These are phyloP conservation scores for Mycena rebaudengoi DNA, from an alignment of 768 basidiomycete species.

Conservation along the genomic window DNA sequence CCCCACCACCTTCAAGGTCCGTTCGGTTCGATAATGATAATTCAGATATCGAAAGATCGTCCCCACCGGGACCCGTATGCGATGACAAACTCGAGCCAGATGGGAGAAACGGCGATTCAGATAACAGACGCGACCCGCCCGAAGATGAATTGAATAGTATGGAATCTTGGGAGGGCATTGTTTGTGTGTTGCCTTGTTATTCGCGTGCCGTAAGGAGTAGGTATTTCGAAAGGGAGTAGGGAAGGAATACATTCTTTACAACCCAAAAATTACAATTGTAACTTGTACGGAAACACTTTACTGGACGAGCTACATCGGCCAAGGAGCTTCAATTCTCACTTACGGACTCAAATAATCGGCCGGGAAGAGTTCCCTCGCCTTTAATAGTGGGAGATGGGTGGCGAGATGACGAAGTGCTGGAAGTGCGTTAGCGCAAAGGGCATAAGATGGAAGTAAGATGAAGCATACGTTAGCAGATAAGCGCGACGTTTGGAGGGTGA, in stretches of 20 bases:
- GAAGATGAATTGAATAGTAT: conserved; percentile 16
- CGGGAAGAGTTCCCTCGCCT: neutral
- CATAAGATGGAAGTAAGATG: neutral
- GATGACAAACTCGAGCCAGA: conserved; percentile 30
- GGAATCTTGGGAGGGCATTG: conserved; percentile 10
- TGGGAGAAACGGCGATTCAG: conserved; percentile 37
- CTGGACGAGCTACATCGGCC: too few species aligned
- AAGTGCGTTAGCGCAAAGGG: neutral
- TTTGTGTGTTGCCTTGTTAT: conserved; percentile 6
- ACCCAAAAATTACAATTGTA: too few species aligned
- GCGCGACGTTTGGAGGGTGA: conserved; percentile 1
- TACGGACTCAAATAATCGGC: neutral
- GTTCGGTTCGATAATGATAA: conserved; percentile 40
- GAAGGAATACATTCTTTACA: too few species aligned
- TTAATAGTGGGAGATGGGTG: conserved; percentile 11
- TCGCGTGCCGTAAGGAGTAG: too few species aligned
- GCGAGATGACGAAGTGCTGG: neutral
- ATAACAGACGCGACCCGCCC: conserved; percentile 37
- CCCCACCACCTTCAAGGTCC: conserved; percentile 1
- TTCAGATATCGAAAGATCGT: conserved; percentile 49
- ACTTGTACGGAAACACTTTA: too few species aligned
- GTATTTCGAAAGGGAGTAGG: too few species aligned
- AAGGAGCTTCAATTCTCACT: neutral
- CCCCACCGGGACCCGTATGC: conserved; percentile 36
- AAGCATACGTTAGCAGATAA: neutral